Conservation (phyloP, 257 asterid species). For the Jacaranda mimosifolia region DNA sequence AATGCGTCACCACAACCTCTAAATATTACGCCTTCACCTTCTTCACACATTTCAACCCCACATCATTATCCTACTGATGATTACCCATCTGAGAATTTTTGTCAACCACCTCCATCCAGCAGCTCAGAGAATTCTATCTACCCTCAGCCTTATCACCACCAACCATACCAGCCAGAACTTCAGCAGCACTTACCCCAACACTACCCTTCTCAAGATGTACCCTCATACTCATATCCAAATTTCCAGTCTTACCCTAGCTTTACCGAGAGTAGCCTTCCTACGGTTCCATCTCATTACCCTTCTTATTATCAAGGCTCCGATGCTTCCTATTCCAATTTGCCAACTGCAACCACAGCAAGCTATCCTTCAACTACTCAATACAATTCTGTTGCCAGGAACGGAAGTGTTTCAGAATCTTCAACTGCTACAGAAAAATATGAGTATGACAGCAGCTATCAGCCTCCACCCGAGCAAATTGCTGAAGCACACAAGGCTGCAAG, state of each 20-base stretch:
- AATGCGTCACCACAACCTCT: slow-evolving; percentile 47
- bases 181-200: slow-evolving; percentile 56
- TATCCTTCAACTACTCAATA: slow-evolving; percentile 50
- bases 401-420: slow-evolving; percentile 51
- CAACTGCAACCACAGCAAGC: slow-evolving; percentile 42
- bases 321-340: slow-evolving; percentile 51
- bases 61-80: slow-evolving; percentile 34
- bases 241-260: slow-evolving; percentile 72
- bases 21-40: slow-evolving; percentile 35
- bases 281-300: slow-evolving; percentile 62
- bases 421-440: slow-evolving; percentile 45
- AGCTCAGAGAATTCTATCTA: slow-evolving; percentile 49
- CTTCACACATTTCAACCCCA: slow-evolving; percentile 46
- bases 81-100: slow-evolving; percentile 38
- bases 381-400: slow-evolving; percentile 50
- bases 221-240: slow-evolving; percentile 53
- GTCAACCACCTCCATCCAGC: slow-evolving; percentile 51
- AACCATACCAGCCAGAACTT: slow-evolving; percentile 38
- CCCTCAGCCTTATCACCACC: slow-evolving; percentile 57
- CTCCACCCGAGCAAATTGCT: slow-evolving; percentile 72
- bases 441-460: slow-evolving; percentile 69
- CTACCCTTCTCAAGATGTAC: slow-evolving; percentile 50
- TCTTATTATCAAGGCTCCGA: slow-evolving; percentile 64
- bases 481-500: slow-evolving; percentile 91
- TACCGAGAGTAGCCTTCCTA: slow-evolving; percentile 64